Conservation (phyloP, 140 eudicot genomes). For the Erigeron philadelphicus region DNA sequence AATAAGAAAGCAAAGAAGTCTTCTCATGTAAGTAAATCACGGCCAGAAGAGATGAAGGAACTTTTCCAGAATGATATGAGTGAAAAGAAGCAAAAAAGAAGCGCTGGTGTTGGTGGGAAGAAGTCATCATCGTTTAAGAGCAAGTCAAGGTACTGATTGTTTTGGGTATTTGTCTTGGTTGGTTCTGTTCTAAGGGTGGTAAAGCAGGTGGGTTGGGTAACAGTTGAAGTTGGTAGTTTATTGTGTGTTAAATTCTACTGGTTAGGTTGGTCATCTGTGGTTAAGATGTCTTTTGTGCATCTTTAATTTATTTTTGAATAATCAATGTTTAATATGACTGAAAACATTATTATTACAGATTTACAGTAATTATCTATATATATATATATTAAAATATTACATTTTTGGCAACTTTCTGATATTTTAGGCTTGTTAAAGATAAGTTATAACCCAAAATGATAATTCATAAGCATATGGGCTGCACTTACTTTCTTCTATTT, state of each 20-base stretch:
- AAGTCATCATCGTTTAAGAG: constrained; percentile 84
- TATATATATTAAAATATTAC: not conserved
- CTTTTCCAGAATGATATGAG: constrained; percentile 84
- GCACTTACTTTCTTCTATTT: no score
- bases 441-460: not conserved
- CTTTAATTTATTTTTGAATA: not conserved
- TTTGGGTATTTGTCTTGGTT: not conserved
- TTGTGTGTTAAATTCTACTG: not conserved
- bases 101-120: constrained; percentile 39
- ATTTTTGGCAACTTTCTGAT: not conserved
- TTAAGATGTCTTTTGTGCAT: not conserved
- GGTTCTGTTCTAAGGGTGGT: not conserved
- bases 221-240: not conserved
- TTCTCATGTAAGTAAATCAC: constrained; percentile 47
- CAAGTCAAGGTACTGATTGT: constrained; percentile 72
- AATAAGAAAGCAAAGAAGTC: constrained; percentile 37
- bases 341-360: not conserved
- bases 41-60: constrained; percentile 81
- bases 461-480: not conserved
- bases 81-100: constrained; percentile 65
- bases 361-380: not conserved
- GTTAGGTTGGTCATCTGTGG: not conserved
- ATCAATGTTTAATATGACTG: not conserved
- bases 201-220: not conserved
- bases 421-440: not conserved